phyloP scores from a whole-genome alignment of 2,329 filamentous ascomycete genomes.

The Neophaeococcomyces aloes region DNA sequence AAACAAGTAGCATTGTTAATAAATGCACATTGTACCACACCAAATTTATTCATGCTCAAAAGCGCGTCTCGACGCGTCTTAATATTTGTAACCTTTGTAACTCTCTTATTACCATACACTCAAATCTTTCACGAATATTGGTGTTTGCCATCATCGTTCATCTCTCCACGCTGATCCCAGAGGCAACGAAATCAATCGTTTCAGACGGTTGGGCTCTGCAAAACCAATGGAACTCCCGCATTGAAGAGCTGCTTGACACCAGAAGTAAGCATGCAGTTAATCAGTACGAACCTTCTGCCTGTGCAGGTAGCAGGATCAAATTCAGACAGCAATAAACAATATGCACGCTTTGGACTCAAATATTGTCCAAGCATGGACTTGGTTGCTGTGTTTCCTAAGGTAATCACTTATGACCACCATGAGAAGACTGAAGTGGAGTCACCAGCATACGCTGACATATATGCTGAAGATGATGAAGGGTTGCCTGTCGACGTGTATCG shows the following conservation, averaged over 20 bases:
- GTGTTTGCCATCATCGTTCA: too few relatives aligned
- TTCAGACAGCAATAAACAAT: neutral
- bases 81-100: too few relatives aligned
- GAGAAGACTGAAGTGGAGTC: neutral
- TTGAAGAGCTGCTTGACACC: neutral
- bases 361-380: conserved; percentile 82
- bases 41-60: too few relatives aligned
- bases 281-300: conserved; percentile 2
- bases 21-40: too few relatives aligned
- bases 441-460: conserved; percentile 39
- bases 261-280: neutral
- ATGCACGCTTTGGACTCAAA: neutral
- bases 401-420: neutral
- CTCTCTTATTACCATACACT: too few relatives aligned
- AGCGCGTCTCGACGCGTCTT: too few relatives aligned
- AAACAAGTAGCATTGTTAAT: too few relatives aligned
- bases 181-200: too few relatives aligned
- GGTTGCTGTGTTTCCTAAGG: conserved; percentile 44
- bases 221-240: too few relatives aligned
- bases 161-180: too few relatives aligned
- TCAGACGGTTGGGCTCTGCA: too few relatives aligned
- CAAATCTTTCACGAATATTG: too few relatives aligned
- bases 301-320: neutral
- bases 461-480: conserved; percentile 43
- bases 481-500: conserved; percentile 62